phyloP scores from a whole-genome alignment of 164 flowering plant genomes.

The Vitis vinifera region DNA sequence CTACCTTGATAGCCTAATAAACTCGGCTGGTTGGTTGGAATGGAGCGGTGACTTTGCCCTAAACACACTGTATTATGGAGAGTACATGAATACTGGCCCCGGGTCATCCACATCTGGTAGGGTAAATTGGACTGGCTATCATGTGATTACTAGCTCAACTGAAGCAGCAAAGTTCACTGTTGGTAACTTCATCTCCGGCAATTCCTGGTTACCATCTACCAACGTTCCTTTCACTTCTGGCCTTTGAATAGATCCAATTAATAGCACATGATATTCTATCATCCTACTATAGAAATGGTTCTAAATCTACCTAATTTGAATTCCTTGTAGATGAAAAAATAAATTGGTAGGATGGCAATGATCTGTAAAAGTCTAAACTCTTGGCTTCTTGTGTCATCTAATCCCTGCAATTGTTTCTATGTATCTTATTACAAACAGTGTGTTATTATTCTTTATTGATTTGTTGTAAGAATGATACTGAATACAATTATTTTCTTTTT shows the following conservation, averaged over 20 bases:
- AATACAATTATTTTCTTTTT: too few relatives aligned
- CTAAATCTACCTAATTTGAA: too few relatives aligned
- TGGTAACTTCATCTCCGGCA: conserved; percentile 38
- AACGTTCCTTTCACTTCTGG: conserved; percentile 49
- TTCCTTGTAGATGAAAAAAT: too few relatives aligned
- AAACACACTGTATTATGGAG: conserved; percentile 39
- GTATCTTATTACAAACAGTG: too few relatives aligned
- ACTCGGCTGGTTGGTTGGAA: background rate
- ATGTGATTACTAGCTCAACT: conserved; percentile 23
- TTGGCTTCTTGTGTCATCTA: too few relatives aligned
- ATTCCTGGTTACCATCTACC: conserved; percentile 50
- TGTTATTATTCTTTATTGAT: too few relatives aligned
- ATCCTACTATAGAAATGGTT: too few relatives aligned
- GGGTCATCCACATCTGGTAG: conserved; percentile 37
- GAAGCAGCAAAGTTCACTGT: conserved; percentile 49
- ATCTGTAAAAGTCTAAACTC: too few relatives aligned
- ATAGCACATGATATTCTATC: background rate
- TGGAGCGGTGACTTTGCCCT: conserved; percentile 27
- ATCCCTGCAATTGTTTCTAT: too few relatives aligned
- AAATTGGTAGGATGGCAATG: too few relatives aligned
- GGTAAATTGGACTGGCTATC: conserved; percentile 51
- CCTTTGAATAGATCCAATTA: conserved; percentile 13
- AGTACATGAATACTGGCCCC: conserved; percentile 48
- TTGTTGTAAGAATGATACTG: too few relatives aligned
- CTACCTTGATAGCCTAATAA: too few relatives aligned